Conservation (phyloP, 805 yeast genomes). For the Candida vaughaniae region DNA sequence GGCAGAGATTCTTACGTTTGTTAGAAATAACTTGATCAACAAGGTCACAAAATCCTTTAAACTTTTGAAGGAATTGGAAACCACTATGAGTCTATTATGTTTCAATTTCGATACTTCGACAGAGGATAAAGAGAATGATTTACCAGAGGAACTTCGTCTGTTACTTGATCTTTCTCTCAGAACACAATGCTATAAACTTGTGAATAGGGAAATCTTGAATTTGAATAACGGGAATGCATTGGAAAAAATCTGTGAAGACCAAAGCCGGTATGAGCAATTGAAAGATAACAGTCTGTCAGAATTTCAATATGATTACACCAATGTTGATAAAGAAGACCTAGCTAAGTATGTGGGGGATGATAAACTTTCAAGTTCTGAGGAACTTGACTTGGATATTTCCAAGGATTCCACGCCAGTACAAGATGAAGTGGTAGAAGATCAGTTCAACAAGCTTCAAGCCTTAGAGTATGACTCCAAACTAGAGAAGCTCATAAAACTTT, state of each 20-base stretch:
- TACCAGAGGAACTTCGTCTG: conserved; percentile 55
- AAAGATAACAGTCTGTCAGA: conserved; percentile 1
- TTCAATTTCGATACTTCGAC: conserved; percentile 40
- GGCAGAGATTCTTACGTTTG: conserved; percentile 53
- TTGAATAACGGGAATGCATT: conserved; percentile 23
- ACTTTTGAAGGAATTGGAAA: conserved; percentile 71
- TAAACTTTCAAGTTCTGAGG: conserved; percentile 10
- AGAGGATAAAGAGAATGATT: conserved; percentile 32
- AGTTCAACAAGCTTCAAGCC: conserved; percentile 19
- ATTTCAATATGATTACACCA: neutral
- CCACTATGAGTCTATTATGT: conserved; percentile 78
- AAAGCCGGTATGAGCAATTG: conserved; percentile 12
- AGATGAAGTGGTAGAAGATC: conserved; percentile 20
- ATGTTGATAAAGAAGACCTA: conserved; percentile 1
- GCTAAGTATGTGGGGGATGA: neutral
- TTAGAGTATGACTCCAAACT: conserved; percentile 40
- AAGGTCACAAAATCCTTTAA: conserved; percentile 58
- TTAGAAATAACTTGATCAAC: conserved; percentile 58
- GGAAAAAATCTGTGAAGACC: conserved; percentile 19
- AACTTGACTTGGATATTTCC: conserved; percentile 12
- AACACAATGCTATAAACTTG: conserved; percentile 62
- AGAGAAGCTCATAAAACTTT: conserved; percentile 55
- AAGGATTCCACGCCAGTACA: neutral
- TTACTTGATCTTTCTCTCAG: conserved; percentile 62
- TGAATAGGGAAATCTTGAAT: conserved; percentile 63